Evolutionary conservation across 805 yeast genomes (phyloP).

Genomic region (Ogataea henricii): DNA sequence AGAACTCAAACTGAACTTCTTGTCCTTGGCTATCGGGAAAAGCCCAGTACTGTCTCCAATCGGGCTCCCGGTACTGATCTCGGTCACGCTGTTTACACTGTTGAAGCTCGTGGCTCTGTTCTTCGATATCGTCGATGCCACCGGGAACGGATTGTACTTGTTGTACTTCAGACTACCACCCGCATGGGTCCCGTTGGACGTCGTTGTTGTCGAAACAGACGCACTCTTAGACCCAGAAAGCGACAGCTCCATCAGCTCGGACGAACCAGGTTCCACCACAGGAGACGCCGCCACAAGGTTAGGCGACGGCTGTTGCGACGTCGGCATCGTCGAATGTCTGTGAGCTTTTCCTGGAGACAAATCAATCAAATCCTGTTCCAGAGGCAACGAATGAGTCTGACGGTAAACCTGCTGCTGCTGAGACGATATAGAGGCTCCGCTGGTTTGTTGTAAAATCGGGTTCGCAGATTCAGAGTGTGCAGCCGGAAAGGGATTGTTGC

Average conservation of each 20-base stretch:
- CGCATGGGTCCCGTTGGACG: neutral
- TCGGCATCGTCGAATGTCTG: neutral
- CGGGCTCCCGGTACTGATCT: slow-evolving; percentile 4
- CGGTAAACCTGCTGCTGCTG: neutral
- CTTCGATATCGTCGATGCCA: slow-evolving; percentile 1
- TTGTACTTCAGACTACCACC: slow-evolving; percentile 12
- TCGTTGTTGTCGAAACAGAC: slow-evolving; percentile 7
- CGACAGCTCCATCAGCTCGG: slow-evolving; percentile 4
- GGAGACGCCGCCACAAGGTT: slow-evolving; percentile 4
- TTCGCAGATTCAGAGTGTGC: neutral
- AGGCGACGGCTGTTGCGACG: slow-evolving; percentile 12
- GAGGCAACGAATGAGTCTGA: neutral
- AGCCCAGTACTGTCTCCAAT: neutral
- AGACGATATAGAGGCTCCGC: slow-evolving; percentile 13
- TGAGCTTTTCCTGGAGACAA: slow-evolving; percentile 10
- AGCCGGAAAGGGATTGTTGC: slow-evolving; percentile 32
- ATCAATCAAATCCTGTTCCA: slow-evolving; percentile 17
- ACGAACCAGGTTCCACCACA: neutral
- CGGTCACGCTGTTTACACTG: slow-evolving; percentile 8
- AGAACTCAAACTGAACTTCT: slow-evolving; percentile 20
- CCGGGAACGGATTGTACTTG: slow-evolving; percentile 26
- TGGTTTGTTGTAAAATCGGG: slow-evolving; percentile 9
- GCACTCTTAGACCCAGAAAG: slow-evolving; percentile 2
- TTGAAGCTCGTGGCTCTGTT: slow-evolving; percentile 13
- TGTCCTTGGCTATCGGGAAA: slow-evolving; percentile 3